A percentile compares a stretch with the other conserved stretches of the same genome.
phyloP scores from a whole-genome alignment of 495 filamentous ascomycete species.

The Xylaria intraflava region DNA sequence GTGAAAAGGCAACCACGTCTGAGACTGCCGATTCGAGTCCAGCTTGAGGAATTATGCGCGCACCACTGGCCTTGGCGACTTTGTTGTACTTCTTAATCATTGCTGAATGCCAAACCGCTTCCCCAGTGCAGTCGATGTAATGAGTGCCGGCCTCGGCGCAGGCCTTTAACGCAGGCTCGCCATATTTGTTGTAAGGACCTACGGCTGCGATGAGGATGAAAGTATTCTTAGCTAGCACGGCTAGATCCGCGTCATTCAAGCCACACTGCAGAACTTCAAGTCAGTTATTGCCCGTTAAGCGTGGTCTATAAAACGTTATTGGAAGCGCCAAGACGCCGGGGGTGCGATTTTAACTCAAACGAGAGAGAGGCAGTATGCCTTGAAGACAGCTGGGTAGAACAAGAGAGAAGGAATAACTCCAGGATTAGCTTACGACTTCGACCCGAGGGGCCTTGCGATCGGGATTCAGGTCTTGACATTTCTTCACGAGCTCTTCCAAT shows the following conservation, averaged over 20 bases:
- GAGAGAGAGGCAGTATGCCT: background rate
- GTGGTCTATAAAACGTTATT: conserved; percentile 43
- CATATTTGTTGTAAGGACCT: conserved; percentile 75
- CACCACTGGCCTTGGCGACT: conserved; percentile 63
- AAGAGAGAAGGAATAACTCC: background rate
- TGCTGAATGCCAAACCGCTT: conserved; percentile 68
- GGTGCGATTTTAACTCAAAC: background rate
- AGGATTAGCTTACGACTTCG: conserved; percentile 9
- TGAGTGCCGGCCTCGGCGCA: conserved; percentile 84
- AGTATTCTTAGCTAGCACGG: conserved; percentile 64
- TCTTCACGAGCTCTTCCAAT: conserved; percentile 58
- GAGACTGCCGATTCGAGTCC: conserved; percentile 82
- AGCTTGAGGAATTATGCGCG: conserved; percentile 80
- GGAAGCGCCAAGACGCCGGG: background rate
- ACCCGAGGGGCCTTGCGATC: conserved; percentile 48
- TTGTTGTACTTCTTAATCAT: conserved; percentile 80
- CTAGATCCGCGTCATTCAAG: conserved; percentile 58
- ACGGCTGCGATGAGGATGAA: conserved; percentile 75
- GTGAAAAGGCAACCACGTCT: conserved; percentile 67
- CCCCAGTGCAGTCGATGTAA: conserved; percentile 86
- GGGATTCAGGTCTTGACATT: conserved; percentile 58
- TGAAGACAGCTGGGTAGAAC: background rate
- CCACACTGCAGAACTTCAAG: conserved; percentile 32
- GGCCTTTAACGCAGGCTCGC: conserved; percentile 76
- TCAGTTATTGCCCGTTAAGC: background rate